Conservation (phyloP, 139 green algal species). For the Desmodesmus armatus region DNA sequence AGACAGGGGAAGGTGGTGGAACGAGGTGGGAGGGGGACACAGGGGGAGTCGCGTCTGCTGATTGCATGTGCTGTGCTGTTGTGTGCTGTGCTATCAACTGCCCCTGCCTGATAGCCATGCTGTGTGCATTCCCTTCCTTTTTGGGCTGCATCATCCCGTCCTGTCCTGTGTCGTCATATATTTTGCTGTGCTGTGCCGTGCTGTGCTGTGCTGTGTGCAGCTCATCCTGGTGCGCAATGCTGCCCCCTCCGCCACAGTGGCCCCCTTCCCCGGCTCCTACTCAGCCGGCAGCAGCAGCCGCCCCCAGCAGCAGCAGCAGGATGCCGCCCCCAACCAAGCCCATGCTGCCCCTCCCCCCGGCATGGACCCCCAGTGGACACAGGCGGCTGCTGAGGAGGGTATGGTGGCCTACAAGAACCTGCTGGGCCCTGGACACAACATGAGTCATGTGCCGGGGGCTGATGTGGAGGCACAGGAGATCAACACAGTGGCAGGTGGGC, state of each 20-base stretch:
- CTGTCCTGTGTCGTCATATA: too few species aligned
- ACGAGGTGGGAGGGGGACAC: too few species aligned
- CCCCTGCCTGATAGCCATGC: too few species aligned
- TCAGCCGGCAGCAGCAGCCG: background rate
- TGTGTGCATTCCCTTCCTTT: too few species aligned
- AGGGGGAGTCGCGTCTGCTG: too few species aligned
- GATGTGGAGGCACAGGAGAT: slow-evolving; percentile 47
- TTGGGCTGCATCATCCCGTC: too few species aligned
- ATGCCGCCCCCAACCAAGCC: background rate
- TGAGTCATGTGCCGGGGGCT: slow-evolving; percentile 39
- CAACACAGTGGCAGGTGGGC: slow-evolving; percentile 52
- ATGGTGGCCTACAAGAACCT: slow-evolving; percentile 44
- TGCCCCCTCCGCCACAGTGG: slow-evolving; percentile 10
- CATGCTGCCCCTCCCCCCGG: slow-evolving; percentile 10
- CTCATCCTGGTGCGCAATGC: slow-evolving; percentile 38
- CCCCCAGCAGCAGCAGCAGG: background rate
- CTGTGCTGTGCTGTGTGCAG: background rate
- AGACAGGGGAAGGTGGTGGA: too few species aligned
- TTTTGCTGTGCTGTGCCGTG: too few species aligned
- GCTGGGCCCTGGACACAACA: slow-evolving; percentile 23
- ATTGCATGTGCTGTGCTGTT: too few species aligned
- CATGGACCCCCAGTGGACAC: slow-evolving; percentile 5
- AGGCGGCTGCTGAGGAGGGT: slow-evolving; percentile 12
- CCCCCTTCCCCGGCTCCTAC: background rate
- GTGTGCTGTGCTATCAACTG: too few species aligned